Conservation (phyloP, 495 filamentous ascomycete genomes). For the Clavariopsis aquatica region DNA sequence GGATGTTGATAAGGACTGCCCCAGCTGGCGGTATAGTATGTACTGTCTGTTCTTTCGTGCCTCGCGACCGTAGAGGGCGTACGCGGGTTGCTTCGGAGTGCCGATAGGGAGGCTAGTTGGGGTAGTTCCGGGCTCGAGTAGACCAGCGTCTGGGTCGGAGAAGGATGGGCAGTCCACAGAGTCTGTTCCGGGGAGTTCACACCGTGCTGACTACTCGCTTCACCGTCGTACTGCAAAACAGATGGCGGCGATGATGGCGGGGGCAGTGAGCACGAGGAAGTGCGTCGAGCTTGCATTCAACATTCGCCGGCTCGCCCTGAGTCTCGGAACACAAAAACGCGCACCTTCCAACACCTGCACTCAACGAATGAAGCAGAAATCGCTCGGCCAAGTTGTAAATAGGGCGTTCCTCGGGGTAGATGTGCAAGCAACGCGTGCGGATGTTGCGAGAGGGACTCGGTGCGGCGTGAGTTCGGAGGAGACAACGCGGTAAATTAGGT, state of each 20-base stretch:
- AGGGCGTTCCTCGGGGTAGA: conserved; percentile 18
- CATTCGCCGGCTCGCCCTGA: conserved; percentile 22
- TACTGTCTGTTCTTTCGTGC: conserved; percentile 32
- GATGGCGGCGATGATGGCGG: conserved; percentile 38
- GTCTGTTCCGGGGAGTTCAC: conserved; percentile 39
- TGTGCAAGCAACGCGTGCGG: conserved; percentile 34
- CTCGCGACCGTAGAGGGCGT: conserved; percentile 35
- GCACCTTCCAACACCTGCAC: conserved; percentile 29
- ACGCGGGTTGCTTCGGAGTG: conserved; percentile 26
- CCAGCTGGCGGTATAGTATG: conserved; percentile 48
- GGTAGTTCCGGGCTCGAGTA: conserved; percentile 41
- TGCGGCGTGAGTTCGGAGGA: conserved; percentile 24
- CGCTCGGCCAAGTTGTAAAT: conserved; percentile 6
- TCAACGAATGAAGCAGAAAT: conserved; percentile 21
- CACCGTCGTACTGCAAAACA: conserved; percentile 20
- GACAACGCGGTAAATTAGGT: conserved; percentile 32
- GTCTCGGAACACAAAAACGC: conserved; percentile 22
- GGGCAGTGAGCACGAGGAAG: conserved; percentile 28
- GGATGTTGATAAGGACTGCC: conserved; percentile 46
- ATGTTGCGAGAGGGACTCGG: conserved; percentile 25
- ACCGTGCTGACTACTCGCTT: conserved; percentile 27
- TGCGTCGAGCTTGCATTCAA: conserved; percentile 42
- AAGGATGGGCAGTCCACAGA: conserved; percentile 38
- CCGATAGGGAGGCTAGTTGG: conserved; percentile 32
- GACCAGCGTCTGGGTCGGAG: conserved; percentile 39